phyloP scores from a whole-genome alignment of 2,329 filamentous ascomycete species.

The Biscogniauxia mediterranea region DNA sequence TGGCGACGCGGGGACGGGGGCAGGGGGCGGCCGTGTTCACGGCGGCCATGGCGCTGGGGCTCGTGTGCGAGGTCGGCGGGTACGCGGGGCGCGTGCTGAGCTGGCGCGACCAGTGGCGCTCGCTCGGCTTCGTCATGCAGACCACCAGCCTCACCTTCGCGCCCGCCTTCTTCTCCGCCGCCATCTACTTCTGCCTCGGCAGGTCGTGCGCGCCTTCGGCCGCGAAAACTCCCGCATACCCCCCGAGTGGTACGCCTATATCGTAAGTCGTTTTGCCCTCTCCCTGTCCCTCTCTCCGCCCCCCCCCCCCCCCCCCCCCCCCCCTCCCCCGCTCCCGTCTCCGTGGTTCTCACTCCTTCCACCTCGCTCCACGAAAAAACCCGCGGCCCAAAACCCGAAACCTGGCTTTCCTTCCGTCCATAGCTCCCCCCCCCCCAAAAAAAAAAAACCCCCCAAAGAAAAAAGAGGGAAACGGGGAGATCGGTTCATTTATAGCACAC shows the following conservation, averaged over 20 bases:
- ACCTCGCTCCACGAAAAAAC: too few relatives aligned
- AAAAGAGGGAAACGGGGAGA: background rate
- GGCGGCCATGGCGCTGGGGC: constrained; percentile 52
- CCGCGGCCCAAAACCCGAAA: too few relatives aligned
- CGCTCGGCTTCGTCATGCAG: constrained; percentile 52
- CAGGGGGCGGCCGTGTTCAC: constrained; percentile 46
- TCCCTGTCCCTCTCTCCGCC: background rate
- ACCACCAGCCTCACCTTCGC: constrained; percentile 62
- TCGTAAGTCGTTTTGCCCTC: constrained; percentile 36
- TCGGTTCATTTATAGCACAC: too few relatives aligned
- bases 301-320: too few relatives aligned
- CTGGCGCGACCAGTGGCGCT: constrained; percentile 51
- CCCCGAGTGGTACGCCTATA: constrained; percentile 47
- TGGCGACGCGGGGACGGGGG: constrained; percentile 43
- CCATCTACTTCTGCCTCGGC: constrained; percentile 61
- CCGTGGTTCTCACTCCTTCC: too few relatives aligned
- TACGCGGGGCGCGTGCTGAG: constrained; percentile 58
- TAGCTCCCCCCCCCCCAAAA: too few relatives aligned
- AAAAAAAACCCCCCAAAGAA: too few relatives aligned
- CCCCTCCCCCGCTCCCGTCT: too few relatives aligned
- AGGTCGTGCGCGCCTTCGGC: constrained; percentile 48
- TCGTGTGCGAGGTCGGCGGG: constrained; percentile 55
- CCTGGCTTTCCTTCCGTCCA: too few relatives aligned
- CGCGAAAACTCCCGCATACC: constrained; percentile 47
- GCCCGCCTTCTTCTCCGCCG: constrained; percentile 63